Evolutionary conservation across 495 filamentous ascomycete species (phyloP).

Genomic region (Penicillium cinerascens): DNA sequence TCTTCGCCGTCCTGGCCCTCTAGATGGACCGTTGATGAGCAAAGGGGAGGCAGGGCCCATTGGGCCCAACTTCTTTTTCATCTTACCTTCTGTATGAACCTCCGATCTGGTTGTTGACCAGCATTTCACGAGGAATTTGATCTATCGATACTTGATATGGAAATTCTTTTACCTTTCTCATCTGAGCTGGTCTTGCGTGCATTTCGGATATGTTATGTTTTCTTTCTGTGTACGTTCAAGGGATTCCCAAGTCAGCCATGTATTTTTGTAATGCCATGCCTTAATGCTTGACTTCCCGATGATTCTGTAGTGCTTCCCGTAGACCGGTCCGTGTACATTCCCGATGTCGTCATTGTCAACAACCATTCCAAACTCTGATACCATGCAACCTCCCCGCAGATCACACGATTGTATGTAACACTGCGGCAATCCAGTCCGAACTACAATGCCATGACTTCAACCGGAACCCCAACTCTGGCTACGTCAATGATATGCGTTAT

Average conservation of each 20-base stretch:
- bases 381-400: background rate
- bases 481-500: too few relatives aligned
- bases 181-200: conserved; percentile 15
- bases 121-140: conserved; percentile 12
- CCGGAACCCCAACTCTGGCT: too few relatives aligned
- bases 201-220: conserved; percentile 13
- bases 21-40: conserved; percentile 19
- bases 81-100: conserved; percentile 14
- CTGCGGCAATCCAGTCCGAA: background rate
- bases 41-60: background rate
- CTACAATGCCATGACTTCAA: too few relatives aligned
- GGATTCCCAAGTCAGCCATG: conserved; percentile 15
- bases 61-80: background rate
- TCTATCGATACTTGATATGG: conserved; percentile 7
- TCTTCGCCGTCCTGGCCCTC: conserved; percentile 41
- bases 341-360: background rate
- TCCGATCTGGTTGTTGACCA: conserved; percentile 7
- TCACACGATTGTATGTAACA: background rate
- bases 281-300: background rate
- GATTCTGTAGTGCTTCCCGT: background rate
- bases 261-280: conserved; percentile 22
- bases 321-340: background rate
- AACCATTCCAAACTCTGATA: background rate
- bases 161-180: conserved; percentile 4
- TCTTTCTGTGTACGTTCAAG: conserved; percentile 6